phyloP scores from a whole-genome alignment of 805 yeast species.

The Zygoascus biomembranicola region DNA sequence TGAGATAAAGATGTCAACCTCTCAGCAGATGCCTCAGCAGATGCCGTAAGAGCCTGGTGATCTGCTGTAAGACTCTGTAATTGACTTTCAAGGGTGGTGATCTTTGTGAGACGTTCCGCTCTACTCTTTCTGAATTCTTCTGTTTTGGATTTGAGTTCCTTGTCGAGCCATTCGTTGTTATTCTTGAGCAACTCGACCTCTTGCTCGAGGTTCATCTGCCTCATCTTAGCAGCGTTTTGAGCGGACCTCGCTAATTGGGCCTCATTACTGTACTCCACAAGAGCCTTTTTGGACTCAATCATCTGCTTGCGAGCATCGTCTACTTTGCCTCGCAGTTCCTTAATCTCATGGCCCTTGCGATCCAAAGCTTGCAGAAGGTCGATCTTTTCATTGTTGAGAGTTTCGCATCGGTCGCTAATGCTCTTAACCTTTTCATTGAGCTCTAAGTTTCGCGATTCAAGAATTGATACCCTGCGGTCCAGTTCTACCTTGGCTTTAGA shows the following conservation, averaged over 20 bases:
- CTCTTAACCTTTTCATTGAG: background rate
- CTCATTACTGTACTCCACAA: constrained; percentile 33
- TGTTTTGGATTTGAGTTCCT: constrained; percentile 29
- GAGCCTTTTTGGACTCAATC: constrained; percentile 32
- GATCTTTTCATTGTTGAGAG: constrained; percentile 20
- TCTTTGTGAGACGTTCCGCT: constrained; percentile 26
- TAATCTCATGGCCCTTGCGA: constrained; percentile 22
- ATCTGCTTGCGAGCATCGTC: constrained; percentile 29
- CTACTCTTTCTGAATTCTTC: constrained; percentile 27
- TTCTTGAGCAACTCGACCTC: constrained; percentile 36
- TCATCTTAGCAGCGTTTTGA: constrained; percentile 26
- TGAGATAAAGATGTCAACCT: constrained; percentile 32
- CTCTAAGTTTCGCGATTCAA: background rate
- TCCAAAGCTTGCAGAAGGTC: constrained; percentile 24
- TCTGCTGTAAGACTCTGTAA: constrained; percentile 32
- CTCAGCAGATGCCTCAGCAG: constrained; percentile 28
- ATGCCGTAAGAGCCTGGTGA: constrained; percentile 19
- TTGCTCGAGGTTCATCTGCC: constrained; percentile 32
- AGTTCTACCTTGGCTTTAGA: constrained; percentile 31
- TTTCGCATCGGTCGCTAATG: constrained; percentile 11
- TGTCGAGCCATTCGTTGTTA: constrained; percentile 36
- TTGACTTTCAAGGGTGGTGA: constrained; percentile 28
- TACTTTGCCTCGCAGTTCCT: constrained; percentile 32
- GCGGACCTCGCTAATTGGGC: constrained; percentile 29
- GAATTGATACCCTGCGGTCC: constrained; percentile 30